Evolutionary conservation across 768 basidiomycete species (phyloP).

Genomic region (Astraeus odoratus): DNA sequence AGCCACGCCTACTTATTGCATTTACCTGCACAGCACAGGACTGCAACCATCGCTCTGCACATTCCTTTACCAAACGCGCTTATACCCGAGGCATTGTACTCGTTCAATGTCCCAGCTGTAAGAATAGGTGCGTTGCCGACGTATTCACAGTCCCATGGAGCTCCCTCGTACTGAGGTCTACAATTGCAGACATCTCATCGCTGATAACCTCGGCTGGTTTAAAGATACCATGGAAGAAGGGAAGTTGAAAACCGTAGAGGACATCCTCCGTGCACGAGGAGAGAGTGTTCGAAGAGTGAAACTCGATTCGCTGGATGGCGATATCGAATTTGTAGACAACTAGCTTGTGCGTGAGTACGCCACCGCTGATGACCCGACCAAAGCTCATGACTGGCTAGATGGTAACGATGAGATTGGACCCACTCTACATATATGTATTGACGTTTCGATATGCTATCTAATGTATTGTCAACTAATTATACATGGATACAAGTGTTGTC

Average conservation of each 20-base stretch:
- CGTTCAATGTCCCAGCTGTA: constrained; percentile 86
- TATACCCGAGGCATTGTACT: constrained; percentile 89
- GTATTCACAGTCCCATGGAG: not conserved
- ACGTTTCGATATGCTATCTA: too few species aligned
- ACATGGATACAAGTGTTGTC: too few species aligned
- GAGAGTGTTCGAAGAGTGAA: constrained; percentile 59
- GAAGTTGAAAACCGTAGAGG: constrained; percentile 73
- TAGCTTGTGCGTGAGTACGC: not conserved
- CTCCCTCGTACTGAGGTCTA: not conserved
- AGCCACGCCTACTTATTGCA: constrained; percentile 66
- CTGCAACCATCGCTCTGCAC: constrained; percentile 77
- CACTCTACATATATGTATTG: too few species aligned
- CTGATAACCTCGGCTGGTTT: constrained; percentile 91
- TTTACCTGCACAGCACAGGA: constrained; percentile 79
- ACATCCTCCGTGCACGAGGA: constrained; percentile 70
- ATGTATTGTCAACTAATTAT: too few species aligned
- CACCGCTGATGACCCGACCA: too few species aligned
- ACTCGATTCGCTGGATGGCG: constrained; percentile 36
- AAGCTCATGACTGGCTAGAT: too few species aligned
- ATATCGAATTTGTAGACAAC: constrained; percentile 46
- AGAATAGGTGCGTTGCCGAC: constrained; percentile 58
- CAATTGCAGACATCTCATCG: constrained; percentile 72
- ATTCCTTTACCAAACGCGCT: constrained; percentile 77
- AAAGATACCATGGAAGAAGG: constrained; percentile 72
- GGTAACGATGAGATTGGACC: too few species aligned